Evolutionary conservation across 2,329 filamentous ascomycete species (phyloP), one percentile per base, ranked within the genome.

Genomic region (Arthrobotrys iridis): DNA sequence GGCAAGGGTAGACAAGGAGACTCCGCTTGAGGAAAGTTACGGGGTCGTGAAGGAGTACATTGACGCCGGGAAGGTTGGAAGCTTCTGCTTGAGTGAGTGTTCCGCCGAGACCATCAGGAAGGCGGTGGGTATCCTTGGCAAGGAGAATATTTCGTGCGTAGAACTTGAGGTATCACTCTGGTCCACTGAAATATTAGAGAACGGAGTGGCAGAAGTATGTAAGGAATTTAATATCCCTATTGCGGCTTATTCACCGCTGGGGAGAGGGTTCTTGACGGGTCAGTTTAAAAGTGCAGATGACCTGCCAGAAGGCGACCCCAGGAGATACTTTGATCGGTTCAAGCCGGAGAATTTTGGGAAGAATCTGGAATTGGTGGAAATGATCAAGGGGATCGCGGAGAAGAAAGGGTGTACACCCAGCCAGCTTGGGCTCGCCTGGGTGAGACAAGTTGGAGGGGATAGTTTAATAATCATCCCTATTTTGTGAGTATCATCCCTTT

Each of bases 191-290:
- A 62, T 84, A 18, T 81, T 87, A 26, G 80, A 80, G 20, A 87
- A 87, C 77, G 86, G 86, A 1, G 82, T 88, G 28, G 84, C 85
- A 3, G 83, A 83, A 1, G 85, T 87, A 0, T 90, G 88, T 79
- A 85, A 83, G 0, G 85, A 93, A 80, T 82, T 90, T 45, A 83
- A 84, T 45, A 92, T 93, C 74, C 89, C 90, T 0, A 83, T 93
- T 52, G 82, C 92, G 30, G 90, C 89, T 0, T 93, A 93, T 82
- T 89, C 89, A 45, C 91, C 91, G 0, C 83, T 93, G 0, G 89
- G 90, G 3, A 83, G 87, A 26, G 85, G 85, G 1, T 79, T 86
- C 63, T 80, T 89, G 64, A 86, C 86, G 0, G 86, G 87, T 0
- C 80, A 85, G 76, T 83, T 87, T 78, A 85, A 84, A 79, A 83